These are phyloP conservation scores for Dalechampia spathulata DNA, from an alignment of 441 rosid genomes.

Conservation along the genomic window DNA sequence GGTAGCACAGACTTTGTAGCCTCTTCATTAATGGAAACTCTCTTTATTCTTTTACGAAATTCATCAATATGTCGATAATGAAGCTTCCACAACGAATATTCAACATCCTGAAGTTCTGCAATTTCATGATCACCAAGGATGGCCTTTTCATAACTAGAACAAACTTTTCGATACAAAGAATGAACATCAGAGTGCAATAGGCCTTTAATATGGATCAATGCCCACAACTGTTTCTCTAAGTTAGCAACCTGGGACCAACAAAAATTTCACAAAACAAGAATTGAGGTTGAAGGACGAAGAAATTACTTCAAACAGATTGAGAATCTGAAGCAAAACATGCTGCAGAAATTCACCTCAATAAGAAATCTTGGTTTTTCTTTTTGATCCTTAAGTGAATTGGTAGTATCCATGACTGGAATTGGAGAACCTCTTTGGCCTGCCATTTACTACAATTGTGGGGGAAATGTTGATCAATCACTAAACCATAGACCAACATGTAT, in stretches of 20 bases:
- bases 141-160: slow-evolving; percentile 52
- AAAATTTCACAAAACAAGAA: too few relatives aligned
- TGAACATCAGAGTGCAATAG: slow-evolving; percentile 48
- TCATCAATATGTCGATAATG: slow-evolving; percentile 80
- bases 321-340: too few relatives aligned
- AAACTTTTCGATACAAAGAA: slow-evolving; percentile 45
- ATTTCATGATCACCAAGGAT: slow-evolving; percentile 40
- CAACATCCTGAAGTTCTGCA: slow-evolving; percentile 67
- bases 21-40: slow-evolving; percentile 27
- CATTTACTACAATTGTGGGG: too few relatives aligned
- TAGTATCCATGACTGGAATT: slow-evolving; percentile 28
- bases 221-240: slow-evolving; percentile 65
- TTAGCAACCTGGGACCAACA: slow-evolving; percentile 58
- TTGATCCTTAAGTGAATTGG: slow-evolving; percentile 29
- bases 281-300: too few relatives aligned
- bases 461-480: too few relatives aligned
- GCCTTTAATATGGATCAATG: slow-evolving; percentile 43
- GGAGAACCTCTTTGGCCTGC: slow-evolving; percentile 22
- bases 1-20: slow-evolving; percentile 3
- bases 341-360: slow-evolving; percentile 40
- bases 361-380: slow-evolving; percentile 40
- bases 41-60: slow-evolving; percentile 64
- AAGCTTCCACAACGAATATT: slow-evolving; percentile 83
- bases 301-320: too few relatives aligned
- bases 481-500: too few relatives aligned